phyloP scores from a whole-genome alignment of 2,329 filamentous ascomycete species.

The Talaromyces sp. region DNA sequence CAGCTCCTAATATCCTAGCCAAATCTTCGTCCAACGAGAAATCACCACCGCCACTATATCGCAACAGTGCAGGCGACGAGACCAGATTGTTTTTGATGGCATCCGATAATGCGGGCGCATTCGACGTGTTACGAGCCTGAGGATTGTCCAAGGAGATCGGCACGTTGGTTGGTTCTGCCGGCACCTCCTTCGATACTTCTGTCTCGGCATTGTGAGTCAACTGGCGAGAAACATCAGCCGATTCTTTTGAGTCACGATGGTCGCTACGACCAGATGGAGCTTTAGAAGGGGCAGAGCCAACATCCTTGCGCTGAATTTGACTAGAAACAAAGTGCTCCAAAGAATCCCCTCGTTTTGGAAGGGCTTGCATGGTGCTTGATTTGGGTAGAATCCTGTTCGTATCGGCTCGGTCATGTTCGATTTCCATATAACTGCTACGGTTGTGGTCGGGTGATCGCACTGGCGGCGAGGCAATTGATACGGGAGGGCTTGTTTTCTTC shows the following conservation, averaged over 20 bases:
- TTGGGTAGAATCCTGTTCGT: constrained; percentile 34
- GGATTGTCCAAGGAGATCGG: constrained; percentile 21
- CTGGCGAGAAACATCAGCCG: constrained; percentile 6
- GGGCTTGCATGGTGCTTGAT: constrained; percentile 29
- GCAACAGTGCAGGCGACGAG: constrained; percentile 63
- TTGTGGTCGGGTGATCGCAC: constrained; percentile 57
- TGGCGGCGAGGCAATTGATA: constrained; percentile 32
- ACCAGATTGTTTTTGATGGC: constrained; percentile 43
- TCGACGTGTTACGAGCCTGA: constrained; percentile 47
- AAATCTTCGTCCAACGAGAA: constrained; percentile 96
- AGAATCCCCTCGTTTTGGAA: constrained; percentile 60
- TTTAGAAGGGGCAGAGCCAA: constrained; percentile 30
- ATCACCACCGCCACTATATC: constrained; percentile 74
- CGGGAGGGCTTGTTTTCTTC: constrained; percentile 21
- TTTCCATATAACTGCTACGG: constrained; percentile 36
- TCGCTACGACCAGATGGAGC: constrained; percentile 7
- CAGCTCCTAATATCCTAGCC: constrained; percentile 76
- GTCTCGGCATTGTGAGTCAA: constrained; percentile 6
- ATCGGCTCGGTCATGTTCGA: constrained; percentile 51
- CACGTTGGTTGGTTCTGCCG: not conserved
- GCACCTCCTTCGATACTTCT: constrained; percentile 48
- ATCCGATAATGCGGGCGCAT: constrained; percentile 41
- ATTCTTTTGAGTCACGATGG: constrained; percentile 7
- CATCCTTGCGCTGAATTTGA: constrained; percentile 63
- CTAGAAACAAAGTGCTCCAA: constrained; percentile 48